Base-by-base conservation (phyloP, 2,329 filamentous ascomycete species). In the Colletotrichum chrysophilum region DNA sequence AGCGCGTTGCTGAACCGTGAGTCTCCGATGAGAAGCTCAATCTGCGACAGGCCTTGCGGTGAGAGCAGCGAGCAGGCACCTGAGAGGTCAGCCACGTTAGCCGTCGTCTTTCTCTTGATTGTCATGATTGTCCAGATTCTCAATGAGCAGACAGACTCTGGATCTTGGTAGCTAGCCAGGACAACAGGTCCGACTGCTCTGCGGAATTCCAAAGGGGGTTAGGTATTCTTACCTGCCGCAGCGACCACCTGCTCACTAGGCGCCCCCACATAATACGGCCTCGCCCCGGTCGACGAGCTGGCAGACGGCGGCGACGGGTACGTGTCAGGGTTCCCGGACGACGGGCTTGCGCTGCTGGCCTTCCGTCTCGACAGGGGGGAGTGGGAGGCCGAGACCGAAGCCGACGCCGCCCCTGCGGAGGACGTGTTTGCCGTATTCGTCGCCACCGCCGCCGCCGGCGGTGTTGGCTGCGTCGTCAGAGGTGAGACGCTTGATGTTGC, bases 381-480 rank as follows among this genome's bases (percentile, higher is more conserved):
- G 16, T 67, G 70, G 7, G 58, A 34, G 12, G 52, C 52, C 14
- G 83, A 81, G 34, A 82, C 86, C 16, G 79, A 81, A 10, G 36
- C 36, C 32, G 67, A 43, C 34, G 67, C 67, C 34, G 66, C n/a
- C 43, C 43, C 43, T n/a, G 38, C 30, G 68, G 38, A 76, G 43
- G 58, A 76, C n/a, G 75, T 67, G 2, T 77, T 78, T 30, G 30
- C 52, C 34, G 66, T n/a, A 1, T 30, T 30, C 24, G 61, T 62
- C 13, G 55, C 43, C 18, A 55, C 55, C 18, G 52, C n/a, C 48
- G 21, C 26, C 58, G 58, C 18, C 58, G 58, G 58, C 4, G 58
- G 58, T 61, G 58, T 61, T 61, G 30, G 18, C 32, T 21, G 43
- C n/a, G 58, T 32, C 3, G 28, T 61, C 58, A 55, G 5, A 24